Conservation (phyloP, 192 early-diverging fungal species). For the Coemansia sp. region DNA sequence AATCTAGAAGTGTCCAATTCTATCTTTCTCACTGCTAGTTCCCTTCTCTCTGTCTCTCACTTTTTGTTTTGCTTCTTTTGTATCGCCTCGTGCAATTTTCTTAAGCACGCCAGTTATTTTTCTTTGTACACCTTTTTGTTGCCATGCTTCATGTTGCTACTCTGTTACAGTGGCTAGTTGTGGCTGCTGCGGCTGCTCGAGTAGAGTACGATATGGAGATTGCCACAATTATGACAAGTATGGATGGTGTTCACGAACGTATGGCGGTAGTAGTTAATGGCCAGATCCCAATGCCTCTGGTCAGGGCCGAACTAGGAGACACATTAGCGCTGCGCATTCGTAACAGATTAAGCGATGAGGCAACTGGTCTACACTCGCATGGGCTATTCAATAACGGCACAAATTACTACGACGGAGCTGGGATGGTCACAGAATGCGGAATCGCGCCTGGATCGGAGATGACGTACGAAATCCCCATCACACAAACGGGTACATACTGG, state of each 20-base stretch:
- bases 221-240: slow-evolving; percentile 61
- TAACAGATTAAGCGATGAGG: slow-evolving; percentile 59
- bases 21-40: not conserved
- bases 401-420: slow-evolving; percentile 69
- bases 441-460: slow-evolving; percentile 64
- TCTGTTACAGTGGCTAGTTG: slow-evolving; percentile 3
- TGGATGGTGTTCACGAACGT: slow-evolving; percentile 63
- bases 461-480: slow-evolving; percentile 68
- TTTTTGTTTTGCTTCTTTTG: not conserved
- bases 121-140: not conserved
- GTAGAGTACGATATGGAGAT: slow-evolving; percentile 68
- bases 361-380: slow-evolving; percentile 72
- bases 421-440: slow-evolving; percentile 72
- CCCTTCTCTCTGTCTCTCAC: not conserved
- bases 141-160: not conserved
- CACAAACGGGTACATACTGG: slow-evolving; percentile 85
- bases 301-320: slow-evolving; percentile 22
- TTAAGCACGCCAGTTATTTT: not conserved
- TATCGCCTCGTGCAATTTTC: not conserved
- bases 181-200: slow-evolving; percentile 6
- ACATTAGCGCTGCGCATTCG: slow-evolving; percentile 38
- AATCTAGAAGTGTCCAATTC: not conserved
- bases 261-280: slow-evolving; percentile 67
- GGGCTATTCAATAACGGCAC: slow-evolving; percentile 78
- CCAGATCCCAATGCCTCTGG: slow-evolving; percentile 58